Evolutionary conservation across 352 stramenopile genomes (phyloP), one percentile per base, ranked within the genome.

Genomic region (Globisporangium acanthophoron): DNA sequence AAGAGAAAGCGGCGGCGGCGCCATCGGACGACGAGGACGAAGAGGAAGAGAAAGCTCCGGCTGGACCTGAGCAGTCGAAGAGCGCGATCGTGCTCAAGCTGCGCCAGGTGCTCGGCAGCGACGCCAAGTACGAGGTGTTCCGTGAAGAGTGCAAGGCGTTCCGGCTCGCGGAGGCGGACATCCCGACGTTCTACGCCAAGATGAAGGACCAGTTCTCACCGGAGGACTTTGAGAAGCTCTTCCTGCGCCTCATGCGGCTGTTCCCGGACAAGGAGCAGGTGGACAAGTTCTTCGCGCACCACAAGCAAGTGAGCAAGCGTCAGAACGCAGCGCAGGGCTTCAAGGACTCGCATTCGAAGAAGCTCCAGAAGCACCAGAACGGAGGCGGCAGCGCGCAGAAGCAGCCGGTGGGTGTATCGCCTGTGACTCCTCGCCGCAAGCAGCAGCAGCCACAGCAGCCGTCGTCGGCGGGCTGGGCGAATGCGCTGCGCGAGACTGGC

Each of bases 41-140:
- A 3, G 78, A 88, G 18, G 70, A 71, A 29, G 67, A 79, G n/a
- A 65, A 78, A 8, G 37, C 47, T 13, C 53, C 51, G 4, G 61
- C 53, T 5, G 64, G 52, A 16, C 64, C 70, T 9, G 58, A 64
- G 16, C 58, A 79, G 21, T 92, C 78, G 1, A 91, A 94, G 58
- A 90, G 76, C 43, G 76, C 80, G 31, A 64, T 92, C 11, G 78
- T 92, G 52, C 73, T 92, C 20, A 83, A 87, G 65, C 88, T 94
- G 43, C 76, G 81, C 15, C 79, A 91, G 47, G 70, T 80, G 11
- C 69, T 94, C 2, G 85, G 85, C 37, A 90, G 72, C 46, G 80
- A 88, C 48, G 80, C 80, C 21, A 92, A 92, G 65, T 94, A 92
- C 58, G 82, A 92, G 46, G 75, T 90, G 3, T 92, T 94, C 50